Conservation (phyloP, 306 rosid genomes). For the Crataegus laevigata region DNA sequence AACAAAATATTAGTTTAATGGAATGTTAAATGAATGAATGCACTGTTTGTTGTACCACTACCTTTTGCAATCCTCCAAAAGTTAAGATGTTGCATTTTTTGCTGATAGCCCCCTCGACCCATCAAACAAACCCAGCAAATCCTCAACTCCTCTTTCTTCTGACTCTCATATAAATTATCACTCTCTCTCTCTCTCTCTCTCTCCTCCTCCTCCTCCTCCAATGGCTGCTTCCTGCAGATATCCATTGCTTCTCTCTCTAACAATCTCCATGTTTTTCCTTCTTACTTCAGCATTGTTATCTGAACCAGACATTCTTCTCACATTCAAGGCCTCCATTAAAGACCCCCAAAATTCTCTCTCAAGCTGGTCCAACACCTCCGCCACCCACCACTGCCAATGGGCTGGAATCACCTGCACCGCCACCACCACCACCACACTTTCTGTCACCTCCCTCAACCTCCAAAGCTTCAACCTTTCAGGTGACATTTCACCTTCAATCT, state of each 20-base stretch:
- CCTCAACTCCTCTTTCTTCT: background rate
- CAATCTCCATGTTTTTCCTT: slow-evolving; percentile 18
- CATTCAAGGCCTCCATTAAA: slow-evolving; percentile 64
- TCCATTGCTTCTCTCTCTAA: slow-evolving; percentile 41
- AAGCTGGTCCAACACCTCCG: slow-evolving; percentile 62
- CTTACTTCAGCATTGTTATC: slow-evolving; percentile 39
- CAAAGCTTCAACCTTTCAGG: slow-evolving; percentile 80
- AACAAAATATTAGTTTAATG: background rate
- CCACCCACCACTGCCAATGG: slow-evolving; percentile 68
- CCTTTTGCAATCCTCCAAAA: slow-evolving; percentile 17
- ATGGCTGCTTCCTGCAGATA: slow-evolving; percentile 54
- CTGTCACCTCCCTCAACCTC: slow-evolving; percentile 59
- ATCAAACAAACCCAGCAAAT: slow-evolving; percentile 18
- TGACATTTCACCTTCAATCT: slow-evolving; percentile 63
- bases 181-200: slow-evolving; percentile 6
- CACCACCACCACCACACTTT: slow-evolving; percentile 22
- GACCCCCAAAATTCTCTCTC: slow-evolving; percentile 60
- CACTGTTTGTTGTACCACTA: background rate
- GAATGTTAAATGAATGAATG: background rate
- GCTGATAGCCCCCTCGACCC: slow-evolving; percentile 13
- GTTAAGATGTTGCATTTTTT: slow-evolving; percentile 28
- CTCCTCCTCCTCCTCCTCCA: slow-evolving; percentile 22
- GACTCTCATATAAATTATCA: background rate
- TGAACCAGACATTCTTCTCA: slow-evolving; percentile 50
- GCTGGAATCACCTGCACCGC: slow-evolving; percentile 61